These are phyloP conservation scores for Fraxinus angustifolia DNA, from an alignment of 305 asterid genomes.

Conservation along the genomic window DNA sequence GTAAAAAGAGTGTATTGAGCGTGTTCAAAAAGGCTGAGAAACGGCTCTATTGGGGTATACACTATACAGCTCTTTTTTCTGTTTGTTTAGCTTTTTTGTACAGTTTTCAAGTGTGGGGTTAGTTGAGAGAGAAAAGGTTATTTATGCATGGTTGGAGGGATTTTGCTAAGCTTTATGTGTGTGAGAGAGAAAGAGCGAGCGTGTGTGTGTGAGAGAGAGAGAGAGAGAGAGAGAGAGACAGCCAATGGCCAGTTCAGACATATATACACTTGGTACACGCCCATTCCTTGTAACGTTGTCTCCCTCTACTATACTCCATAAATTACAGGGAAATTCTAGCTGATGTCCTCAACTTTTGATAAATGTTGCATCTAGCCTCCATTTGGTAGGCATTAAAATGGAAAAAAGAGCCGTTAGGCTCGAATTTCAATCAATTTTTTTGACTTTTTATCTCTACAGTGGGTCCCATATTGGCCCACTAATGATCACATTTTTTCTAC, in stretches of 20 bases:
- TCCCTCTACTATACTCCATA: background rate
- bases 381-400: too few relatives aligned
- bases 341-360: background rate
- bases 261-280: background rate
- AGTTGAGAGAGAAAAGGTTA: background rate
- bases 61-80: too few relatives aligned
- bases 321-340: background rate
- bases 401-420: too few relatives aligned
- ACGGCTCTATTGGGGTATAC: constrained; percentile 25
- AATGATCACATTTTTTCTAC: too few relatives aligned
- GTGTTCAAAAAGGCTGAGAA: constrained; percentile 15
- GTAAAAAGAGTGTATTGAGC: constrained; percentile 4
- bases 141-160: background rate
- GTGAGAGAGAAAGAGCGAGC: background rate
- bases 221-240: background rate
- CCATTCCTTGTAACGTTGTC: background rate
- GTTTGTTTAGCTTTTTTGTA: background rate
- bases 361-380: background rate
- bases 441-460: too few relatives aligned
- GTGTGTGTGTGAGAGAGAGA: background rate
- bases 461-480: too few relatives aligned
- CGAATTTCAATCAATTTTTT: too few relatives aligned
- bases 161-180: background rate
- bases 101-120: background rate
- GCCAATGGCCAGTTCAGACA: constrained; percentile 9